Evolutionary conservation across 2,329 filamentous ascomycete species (phyloP).

Genomic region (Venturia effusa): DNA sequence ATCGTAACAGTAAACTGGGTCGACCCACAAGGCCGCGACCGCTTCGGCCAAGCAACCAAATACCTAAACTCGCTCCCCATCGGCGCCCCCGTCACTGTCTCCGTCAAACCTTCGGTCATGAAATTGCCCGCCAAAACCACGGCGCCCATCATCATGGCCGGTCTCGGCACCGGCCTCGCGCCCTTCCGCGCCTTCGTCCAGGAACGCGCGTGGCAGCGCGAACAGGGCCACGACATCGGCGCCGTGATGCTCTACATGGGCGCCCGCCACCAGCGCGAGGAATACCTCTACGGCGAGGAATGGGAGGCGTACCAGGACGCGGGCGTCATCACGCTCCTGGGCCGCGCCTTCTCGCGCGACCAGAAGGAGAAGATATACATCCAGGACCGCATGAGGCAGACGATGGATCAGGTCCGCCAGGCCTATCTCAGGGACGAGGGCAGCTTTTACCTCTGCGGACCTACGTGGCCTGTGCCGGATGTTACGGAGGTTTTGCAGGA

Average conservation of each 20-base stretch:
- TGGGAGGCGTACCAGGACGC: slow-evolving; percentile 98
- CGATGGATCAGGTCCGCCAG: slow-evolving; percentile 67
- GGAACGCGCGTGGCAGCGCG: slow-evolving; percentile 95
- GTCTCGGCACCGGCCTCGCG: slow-evolving; percentile 92
- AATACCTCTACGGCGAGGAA: slow-evolving; percentile 97
- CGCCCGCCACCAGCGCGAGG: slow-evolving; percentile 91
- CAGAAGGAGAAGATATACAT: slow-evolving; percentile 99
- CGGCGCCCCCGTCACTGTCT: slow-evolving; percentile 75
- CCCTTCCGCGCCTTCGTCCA: slow-evolving; percentile 99
- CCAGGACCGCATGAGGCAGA: slow-evolving; percentile 94
- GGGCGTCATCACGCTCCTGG: slow-evolving; percentile 87
- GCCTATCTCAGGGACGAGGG: slow-evolving; percentile 83
- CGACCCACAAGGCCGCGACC: slow-evolving; percentile 74
- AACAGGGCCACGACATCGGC: slow-evolving; percentile 92
- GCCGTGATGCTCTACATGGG: slow-evolving; percentile 93
- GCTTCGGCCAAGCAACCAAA: slow-evolving; percentile 85
- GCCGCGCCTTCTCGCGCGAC: slow-evolving; percentile 89
- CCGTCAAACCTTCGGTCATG: slow-evolving; percentile 97
- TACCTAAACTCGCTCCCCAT: slow-evolving; percentile 70
- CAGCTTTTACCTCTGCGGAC: slow-evolving; percentile 93
- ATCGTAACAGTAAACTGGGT: slow-evolving; percentile 97
- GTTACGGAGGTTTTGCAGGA: slow-evolving; percentile 91
- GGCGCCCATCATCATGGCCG: slow-evolving; percentile 95
- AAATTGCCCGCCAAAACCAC: slow-evolving; percentile 84
- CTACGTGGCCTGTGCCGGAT: slow-evolving; percentile 96